phyloP scores from a whole-genome alignment of 2,329 filamentous ascomycete genomes.

The Lecanicillium sp. region DNA sequence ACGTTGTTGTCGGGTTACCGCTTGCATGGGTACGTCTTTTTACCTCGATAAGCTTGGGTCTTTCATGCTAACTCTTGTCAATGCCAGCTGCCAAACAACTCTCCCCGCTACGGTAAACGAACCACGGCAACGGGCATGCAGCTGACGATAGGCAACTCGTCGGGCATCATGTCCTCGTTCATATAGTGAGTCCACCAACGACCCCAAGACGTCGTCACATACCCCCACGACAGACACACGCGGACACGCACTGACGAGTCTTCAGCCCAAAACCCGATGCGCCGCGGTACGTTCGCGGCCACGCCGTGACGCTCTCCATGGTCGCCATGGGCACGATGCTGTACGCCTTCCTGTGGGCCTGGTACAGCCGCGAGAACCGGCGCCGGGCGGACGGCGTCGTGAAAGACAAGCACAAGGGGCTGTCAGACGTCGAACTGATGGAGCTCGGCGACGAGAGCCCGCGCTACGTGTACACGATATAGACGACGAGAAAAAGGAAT shows the following conservation, averaged over 20 bases:
- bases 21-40: slow-evolving; percentile 42
- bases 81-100: slow-evolving; percentile 54
- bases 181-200: slow-evolving; percentile 38
- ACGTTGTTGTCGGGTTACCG: slow-evolving; percentile 51
- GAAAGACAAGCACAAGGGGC: slow-evolving; percentile 31
- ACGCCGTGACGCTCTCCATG: slow-evolving; percentile 54
- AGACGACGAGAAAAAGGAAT: too few relatives aligned
- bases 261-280: slow-evolving; percentile 38
- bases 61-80: neutral
- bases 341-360: slow-evolving; percentile 50
- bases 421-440: slow-evolving; percentile 42
- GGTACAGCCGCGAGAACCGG: slow-evolving; percentile 43
- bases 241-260: too few relatives aligned
- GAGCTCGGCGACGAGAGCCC: slow-evolving; percentile 50
- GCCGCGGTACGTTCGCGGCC: slow-evolving; percentile 55
- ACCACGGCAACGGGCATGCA: slow-evolving; percentile 67
- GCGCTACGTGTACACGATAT: slow-evolving; percentile 40
- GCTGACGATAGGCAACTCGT: slow-evolving; percentile 62
- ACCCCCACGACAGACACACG: too few relatives aligned
- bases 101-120: slow-evolving; percentile 69
- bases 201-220: neutral
- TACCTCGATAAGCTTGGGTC: neutral
- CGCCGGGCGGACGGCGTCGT: slow-evolving; percentile 34
- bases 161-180: slow-evolving; percentile 69
- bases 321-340: slow-evolving; percentile 48